phyloP scores from a whole-genome alignment of 345 rosid genomes.

The Salix exigua region DNA sequence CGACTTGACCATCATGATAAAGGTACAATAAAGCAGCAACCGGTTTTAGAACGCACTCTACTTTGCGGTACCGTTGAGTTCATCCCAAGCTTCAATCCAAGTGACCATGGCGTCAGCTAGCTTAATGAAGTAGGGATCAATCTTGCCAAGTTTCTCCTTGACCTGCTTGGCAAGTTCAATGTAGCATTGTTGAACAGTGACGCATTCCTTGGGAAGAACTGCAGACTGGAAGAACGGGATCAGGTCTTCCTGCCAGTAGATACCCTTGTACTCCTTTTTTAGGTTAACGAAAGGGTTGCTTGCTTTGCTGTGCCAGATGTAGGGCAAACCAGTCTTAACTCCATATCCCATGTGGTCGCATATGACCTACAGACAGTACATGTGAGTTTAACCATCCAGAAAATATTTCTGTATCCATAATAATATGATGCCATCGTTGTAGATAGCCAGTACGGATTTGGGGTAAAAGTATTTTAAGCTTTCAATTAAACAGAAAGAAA shows the following conservation, averaged over 20 bases:
- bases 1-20: neutral
- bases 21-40: neutral
- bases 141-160: conserved; percentile 37
- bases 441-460: neutral
- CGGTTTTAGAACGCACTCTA: conserved; percentile 6
- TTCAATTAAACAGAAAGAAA: neutral
- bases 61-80: conserved; percentile 29
- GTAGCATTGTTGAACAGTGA: conserved; percentile 45
- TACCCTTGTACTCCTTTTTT: conserved; percentile 39
- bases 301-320: conserved; percentile 43
- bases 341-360: conserved; percentile 60
- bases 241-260: conserved; percentile 44
- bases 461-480: too few relatives aligned
- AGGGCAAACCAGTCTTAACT: conserved; percentile 44
- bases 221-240: conserved; percentile 47
- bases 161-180: conserved; percentile 41
- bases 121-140: conserved; percentile 46
- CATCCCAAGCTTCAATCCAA: conserved; percentile 58
- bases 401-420: neutral
- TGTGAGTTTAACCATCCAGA: neutral
- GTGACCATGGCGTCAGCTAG: conserved; percentile 52
- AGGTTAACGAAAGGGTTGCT: conserved; percentile 44
- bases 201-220: conserved; percentile 42
- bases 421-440: neutral
- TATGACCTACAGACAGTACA: conserved; percentile 32